These are phyloP conservation scores for Fusarium solani-melongenae DNA, from an alignment of 2,329 filamentous ascomycete genomes.

Conservation along the genomic window DNA sequence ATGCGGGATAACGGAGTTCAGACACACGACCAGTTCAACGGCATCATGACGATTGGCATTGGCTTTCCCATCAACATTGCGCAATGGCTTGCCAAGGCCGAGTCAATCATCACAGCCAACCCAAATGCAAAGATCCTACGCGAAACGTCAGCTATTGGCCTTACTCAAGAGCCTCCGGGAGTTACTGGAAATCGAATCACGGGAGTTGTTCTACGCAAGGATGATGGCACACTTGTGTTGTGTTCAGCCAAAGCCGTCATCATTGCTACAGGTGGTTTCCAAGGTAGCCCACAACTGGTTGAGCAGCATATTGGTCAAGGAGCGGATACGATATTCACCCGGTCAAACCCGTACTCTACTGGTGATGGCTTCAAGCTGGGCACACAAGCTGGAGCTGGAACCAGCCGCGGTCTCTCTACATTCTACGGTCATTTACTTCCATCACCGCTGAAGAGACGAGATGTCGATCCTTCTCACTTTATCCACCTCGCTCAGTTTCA, in stretches of 20 bases:
- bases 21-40: slow-evolving; percentile 22
- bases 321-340: slow-evolving; percentile 21
- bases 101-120: slow-evolving; percentile 12
- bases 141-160: slow-evolving; percentile 11
- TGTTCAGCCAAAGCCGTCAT: slow-evolving; percentile 19
- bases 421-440: slow-evolving; percentile 26
- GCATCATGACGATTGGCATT: slow-evolving; percentile 28
- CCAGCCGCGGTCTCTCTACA: slow-evolving; percentile 18
- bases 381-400: slow-evolving; percentile 13
- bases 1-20: slow-evolving; percentile 20
- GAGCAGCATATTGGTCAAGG: slow-evolving; percentile 14
- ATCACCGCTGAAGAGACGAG: slow-evolving; percentile 10
- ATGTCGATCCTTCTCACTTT: slow-evolving; percentile 21
- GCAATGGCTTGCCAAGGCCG: slow-evolving; percentile 21
- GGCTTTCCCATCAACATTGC: slow-evolving; percentile 25
- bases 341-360: slow-evolving; percentile 24
- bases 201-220: slow-evolving; percentile 5
- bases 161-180: background rate
- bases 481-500: slow-evolving; percentile 29
- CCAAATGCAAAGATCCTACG: background rate
- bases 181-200: slow-evolving; percentile 8
- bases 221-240: background rate
- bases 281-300: slow-evolving; percentile 19
- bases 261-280: slow-evolving; percentile 26
- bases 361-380: slow-evolving; percentile 23